Evolutionary conservation across 2,329 filamentous ascomycete genomes (phyloP).

Genomic region (Aspergillus spinulosporus): DNA sequence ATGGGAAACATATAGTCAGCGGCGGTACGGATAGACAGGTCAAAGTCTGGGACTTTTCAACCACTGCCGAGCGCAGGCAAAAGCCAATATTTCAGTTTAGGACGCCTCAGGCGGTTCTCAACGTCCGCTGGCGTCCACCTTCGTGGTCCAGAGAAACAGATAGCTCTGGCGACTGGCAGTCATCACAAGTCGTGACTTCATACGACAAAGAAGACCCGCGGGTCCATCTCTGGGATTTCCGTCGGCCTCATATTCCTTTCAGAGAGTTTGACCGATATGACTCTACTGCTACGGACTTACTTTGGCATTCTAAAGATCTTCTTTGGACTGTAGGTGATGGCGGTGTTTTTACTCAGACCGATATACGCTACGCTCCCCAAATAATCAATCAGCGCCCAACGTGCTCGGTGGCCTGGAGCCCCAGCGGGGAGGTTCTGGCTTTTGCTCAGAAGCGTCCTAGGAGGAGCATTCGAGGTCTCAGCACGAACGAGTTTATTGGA

Average conservation of each 20-base stretch:
- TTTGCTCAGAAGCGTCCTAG: conserved; percentile 55
- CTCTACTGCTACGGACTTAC: conserved; percentile 58
- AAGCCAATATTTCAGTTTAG: conserved; percentile 61
- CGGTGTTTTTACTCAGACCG: conserved; percentile 63
- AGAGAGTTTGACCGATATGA: conserved; percentile 60
- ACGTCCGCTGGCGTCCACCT: conserved; percentile 63
- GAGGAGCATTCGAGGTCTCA: conserved; percentile 44
- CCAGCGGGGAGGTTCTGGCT: conserved; percentile 57
- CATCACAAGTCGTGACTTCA: conserved; percentile 62
- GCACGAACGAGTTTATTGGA: conserved; percentile 44
- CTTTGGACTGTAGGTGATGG: conserved; percentile 65
- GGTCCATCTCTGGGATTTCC: conserved; percentile 66
- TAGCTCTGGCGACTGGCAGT: conserved; percentile 57
- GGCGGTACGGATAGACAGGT: conserved; percentile 63
- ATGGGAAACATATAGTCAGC: conserved; percentile 64
- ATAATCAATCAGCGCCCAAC: conserved; percentile 59
- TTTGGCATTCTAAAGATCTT: conserved; percentile 65
- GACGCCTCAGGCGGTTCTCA: conserved; percentile 62
- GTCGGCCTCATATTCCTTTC: conserved; percentile 62
- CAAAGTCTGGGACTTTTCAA: conserved; percentile 64
- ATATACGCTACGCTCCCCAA: conserved; percentile 60
- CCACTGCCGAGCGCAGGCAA: conserved; percentile 56
- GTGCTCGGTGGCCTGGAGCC: conserved; percentile 59
- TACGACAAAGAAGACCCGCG: conserved; percentile 63
- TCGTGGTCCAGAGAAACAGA: conserved; percentile 56